These are phyloP conservation scores for Magnusiomyces starmeri DNA, from an alignment of 1,139 yeast genomes.

Conservation along the genomic window DNA sequence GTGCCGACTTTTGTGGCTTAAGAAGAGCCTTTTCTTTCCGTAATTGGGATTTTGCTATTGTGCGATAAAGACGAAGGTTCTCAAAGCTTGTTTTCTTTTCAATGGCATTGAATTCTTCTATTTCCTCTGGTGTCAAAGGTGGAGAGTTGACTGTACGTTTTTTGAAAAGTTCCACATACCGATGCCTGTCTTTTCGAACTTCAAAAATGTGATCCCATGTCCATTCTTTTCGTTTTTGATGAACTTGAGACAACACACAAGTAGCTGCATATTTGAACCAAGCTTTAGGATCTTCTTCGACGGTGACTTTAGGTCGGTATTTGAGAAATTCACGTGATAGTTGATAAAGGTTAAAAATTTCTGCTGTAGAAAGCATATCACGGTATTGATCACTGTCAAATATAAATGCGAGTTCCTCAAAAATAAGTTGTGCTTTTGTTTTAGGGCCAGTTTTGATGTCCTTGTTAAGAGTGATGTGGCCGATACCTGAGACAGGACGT, in stretches of 20 bases:
- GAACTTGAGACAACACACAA: slow-evolving; percentile 70
- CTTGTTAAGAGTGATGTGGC: slow-evolving; percentile 76
- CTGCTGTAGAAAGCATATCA: slow-evolving; percentile 73
- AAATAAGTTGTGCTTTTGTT: slow-evolving; percentile 64
- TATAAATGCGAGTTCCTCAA: slow-evolving; percentile 81
- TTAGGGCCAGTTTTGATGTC: slow-evolving; percentile 61
- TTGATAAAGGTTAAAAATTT: slow-evolving; percentile 70
- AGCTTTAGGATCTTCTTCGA: slow-evolving; percentile 59
- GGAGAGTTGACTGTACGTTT: slow-evolving; percentile 28
- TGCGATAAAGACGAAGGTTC: slow-evolving; percentile 77
- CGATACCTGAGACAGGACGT: slow-evolving; percentile 84
- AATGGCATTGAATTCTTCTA: slow-evolving; percentile 41
- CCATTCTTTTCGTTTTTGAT: slow-evolving; percentile 73
- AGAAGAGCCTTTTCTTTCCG: slow-evolving; percentile 44
- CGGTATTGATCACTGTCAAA: slow-evolving; percentile 80
- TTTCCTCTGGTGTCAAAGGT: slow-evolving; percentile 34
- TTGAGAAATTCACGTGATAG: slow-evolving; percentile 70
- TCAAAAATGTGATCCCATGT: slow-evolving; percentile 76
- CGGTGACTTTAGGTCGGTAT: slow-evolving; percentile 55
- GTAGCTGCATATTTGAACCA: slow-evolving; percentile 82
- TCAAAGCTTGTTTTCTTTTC: slow-evolving; percentile 62
- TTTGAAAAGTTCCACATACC: slow-evolving; percentile 67
- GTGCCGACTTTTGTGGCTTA: slow-evolving; percentile 14
- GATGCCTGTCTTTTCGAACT: slow-evolving; percentile 63
- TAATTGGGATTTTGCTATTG: slow-evolving; percentile 62